Conservation (phyloP, 495 filamentous ascomycete species). For the Penicillium psychrofluorescens region DNA sequence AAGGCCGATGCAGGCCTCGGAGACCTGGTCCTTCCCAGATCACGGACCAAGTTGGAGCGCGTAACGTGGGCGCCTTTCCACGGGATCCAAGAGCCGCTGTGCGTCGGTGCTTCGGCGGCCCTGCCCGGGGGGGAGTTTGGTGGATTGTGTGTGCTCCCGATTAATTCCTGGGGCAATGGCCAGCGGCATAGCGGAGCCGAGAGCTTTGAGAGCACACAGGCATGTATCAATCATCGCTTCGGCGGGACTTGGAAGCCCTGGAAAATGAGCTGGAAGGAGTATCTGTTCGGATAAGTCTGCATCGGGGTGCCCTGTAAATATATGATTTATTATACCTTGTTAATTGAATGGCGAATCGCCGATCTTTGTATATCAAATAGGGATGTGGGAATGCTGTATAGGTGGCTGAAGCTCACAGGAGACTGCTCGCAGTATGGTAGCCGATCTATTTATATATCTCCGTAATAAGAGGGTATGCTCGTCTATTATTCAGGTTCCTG, state of each 20-base stretch:
- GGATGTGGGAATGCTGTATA: too few species aligned
- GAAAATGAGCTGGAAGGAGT: constrained; percentile 20
- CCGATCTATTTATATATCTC: too few species aligned
- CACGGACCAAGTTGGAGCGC: constrained; percentile 3
- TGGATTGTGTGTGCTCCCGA: constrained; percentile 32
- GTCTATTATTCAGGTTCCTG: too few species aligned
- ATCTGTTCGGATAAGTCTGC: too few species aligned
- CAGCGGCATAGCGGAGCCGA: constrained; percentile 21
- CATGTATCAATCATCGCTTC: constrained; percentile 39
- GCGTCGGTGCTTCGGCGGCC: constrained; percentile 21
- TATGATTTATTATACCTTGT: too few species aligned
- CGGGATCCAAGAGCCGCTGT: constrained; percentile 21
- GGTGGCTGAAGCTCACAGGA: too few species aligned
- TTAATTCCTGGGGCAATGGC: constrained; percentile 40
- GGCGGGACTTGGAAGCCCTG: constrained; percentile 7
- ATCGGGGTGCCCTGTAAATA: too few species aligned
- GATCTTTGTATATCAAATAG: too few species aligned
- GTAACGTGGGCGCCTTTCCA: constrained; percentile 41
- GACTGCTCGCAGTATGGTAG: too few species aligned
- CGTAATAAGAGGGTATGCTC: too few species aligned
- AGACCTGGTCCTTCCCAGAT: background rate
- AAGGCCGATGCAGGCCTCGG: constrained; percentile 10
- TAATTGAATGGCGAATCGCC: too few species aligned
- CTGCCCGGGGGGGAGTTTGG: constrained; percentile 17
- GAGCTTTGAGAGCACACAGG: constrained; percentile 20